phyloP scores from a whole-genome alignment of 2,329 filamentous ascomycete genomes.

The Ophiocordyceps sinensis region DNA sequence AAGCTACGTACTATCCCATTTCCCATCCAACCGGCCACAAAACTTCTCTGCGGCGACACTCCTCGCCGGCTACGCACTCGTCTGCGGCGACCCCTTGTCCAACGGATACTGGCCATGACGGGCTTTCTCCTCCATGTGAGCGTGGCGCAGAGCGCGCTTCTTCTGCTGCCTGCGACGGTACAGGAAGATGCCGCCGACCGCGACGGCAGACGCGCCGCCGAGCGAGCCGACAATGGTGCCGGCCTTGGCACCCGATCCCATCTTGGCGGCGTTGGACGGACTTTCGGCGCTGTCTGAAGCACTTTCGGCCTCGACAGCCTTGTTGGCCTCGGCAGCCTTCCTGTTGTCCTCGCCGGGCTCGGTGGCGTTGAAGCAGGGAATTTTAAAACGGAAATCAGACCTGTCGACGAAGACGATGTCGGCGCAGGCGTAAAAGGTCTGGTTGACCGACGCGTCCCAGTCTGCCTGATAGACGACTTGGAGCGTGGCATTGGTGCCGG shows the following conservation, averaged over 20 bases:
- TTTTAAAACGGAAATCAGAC: constrained; percentile 18
- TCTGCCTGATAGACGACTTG: constrained; percentile 32
- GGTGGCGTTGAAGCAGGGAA: constrained; percentile 31
- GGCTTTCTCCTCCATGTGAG: constrained; percentile 2
- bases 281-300: too few species aligned
- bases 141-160: background rate
- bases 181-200: background rate
- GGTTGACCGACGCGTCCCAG: constrained; percentile 25
- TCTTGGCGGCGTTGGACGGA: too few species aligned
- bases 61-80: too few species aligned
- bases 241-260: constrained; percentile 1
- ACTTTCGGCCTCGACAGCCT: too few species aligned
- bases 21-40: too few species aligned
- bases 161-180: constrained; percentile 1
- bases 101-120: background rate
- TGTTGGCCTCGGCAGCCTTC: too few species aligned
- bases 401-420: constrained; percentile 28
- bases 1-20: too few species aligned
- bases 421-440: constrained; percentile 34
- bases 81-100: background rate
- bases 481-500: constrained; percentile 31
- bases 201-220: background rate
- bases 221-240: background rate
- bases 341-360: constrained; percentile 11
- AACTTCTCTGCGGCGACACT: too few species aligned